Evolutionary conservation across 345 rosid species (phyloP).

Genomic region (Arabidopsis arenosa): DNA sequence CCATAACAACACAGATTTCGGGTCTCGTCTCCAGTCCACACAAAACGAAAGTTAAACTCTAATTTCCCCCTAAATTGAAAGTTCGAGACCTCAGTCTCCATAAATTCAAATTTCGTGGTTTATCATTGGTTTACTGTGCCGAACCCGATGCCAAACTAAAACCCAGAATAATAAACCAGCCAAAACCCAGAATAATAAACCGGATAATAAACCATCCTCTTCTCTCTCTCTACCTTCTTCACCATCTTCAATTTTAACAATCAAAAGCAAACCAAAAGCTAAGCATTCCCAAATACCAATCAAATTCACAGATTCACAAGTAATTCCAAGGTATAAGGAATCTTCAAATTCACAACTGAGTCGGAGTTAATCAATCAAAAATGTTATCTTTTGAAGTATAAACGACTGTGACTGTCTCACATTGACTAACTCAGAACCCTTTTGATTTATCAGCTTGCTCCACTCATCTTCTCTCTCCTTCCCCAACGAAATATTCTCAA

Average conservation of each 20-base stretch:
- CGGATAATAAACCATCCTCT: no score
- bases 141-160: no score
- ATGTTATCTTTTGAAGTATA: neutral
- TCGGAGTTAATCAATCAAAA: neutral
- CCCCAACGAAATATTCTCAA: constrained; percentile 35
- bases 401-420: constrained; percentile 33
- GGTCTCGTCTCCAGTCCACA: no score
- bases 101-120: no score
- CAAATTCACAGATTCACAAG: constrained; percentile 4
- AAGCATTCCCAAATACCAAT: neutral
- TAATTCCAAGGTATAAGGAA: neutral
- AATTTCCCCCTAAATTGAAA: no score
- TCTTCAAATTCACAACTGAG: constrained; percentile 16
- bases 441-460: constrained; percentile 46
- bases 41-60: no score
- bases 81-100: no score
- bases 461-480: constrained; percentile 51
- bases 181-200: no score
- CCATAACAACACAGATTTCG: no score
- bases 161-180: no score
- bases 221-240: no score
- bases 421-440: constrained; percentile 50
- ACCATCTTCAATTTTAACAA: neutral
- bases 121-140: no score
- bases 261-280: neutral